Conservation (phyloP, 257 asterid species). For the Solanum chiquidenum region DNA sequence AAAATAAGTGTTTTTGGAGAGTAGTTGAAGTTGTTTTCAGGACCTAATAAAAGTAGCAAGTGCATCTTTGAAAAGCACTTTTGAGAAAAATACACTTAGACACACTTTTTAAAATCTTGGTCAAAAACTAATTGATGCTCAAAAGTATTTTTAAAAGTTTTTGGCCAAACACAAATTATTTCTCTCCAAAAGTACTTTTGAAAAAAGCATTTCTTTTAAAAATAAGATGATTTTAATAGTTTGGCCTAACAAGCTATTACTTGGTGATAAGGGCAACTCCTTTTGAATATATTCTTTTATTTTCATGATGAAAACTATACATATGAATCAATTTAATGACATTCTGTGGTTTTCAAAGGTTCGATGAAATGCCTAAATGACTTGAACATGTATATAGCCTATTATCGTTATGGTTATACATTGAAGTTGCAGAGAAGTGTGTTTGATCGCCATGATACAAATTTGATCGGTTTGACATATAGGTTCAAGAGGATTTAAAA, state of each 20-base stretch:
- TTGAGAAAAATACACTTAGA: background rate
- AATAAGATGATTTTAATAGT: background rate
- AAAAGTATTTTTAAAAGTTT: too few relatives aligned
- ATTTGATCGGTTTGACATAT: too few relatives aligned
- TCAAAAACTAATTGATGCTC: too few relatives aligned
- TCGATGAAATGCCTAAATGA: background rate
- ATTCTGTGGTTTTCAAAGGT: background rate
- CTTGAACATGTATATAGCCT: too few relatives aligned
- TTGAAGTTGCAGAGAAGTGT: too few relatives aligned
- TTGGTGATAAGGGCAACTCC: background rate
- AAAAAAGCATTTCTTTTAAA: background rate
- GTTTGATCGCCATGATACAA: too few relatives aligned
- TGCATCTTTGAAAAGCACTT: background rate
- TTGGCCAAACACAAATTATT: background rate
- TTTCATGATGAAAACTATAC: background rate
- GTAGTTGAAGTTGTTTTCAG: background rate
- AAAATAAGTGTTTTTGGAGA: background rate
- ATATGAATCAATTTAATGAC: background rate
- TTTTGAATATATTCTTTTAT: background rate
- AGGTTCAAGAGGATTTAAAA: too few relatives aligned
- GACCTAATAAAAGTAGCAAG: background rate
- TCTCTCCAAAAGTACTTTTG: background rate
- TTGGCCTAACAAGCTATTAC: background rate
- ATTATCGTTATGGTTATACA: too few relatives aligned
- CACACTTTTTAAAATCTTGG: too few relatives aligned